Conservation (phyloP, 306 rosid species). For the Benincasa hispida region DNA sequence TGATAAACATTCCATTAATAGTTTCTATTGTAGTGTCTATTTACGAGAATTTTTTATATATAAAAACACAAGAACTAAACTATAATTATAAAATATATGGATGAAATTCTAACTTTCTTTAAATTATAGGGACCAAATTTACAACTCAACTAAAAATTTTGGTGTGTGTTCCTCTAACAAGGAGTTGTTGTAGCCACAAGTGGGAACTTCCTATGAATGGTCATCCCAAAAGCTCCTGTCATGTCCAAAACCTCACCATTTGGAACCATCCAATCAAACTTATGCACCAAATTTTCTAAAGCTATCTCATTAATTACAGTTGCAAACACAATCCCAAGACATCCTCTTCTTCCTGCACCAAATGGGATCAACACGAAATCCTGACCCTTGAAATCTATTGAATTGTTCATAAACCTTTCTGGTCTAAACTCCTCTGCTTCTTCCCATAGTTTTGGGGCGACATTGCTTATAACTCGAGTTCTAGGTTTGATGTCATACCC, state of each 20-base stretch:
- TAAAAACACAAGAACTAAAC: too few relatives aligned
- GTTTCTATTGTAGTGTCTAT: too few relatives aligned
- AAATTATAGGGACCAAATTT: too few relatives aligned
- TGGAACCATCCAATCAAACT: slow-evolving; percentile 17
- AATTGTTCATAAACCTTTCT: slow-evolving; percentile 16
- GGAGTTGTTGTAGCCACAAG: background rate
- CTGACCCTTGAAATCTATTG: slow-evolving; percentile 18
- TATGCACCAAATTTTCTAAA: slow-evolving; percentile 15
- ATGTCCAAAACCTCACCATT: slow-evolving; percentile 27
- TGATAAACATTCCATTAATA: too few relatives aligned
- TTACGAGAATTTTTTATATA: too few relatives aligned
- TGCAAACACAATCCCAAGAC: slow-evolving; percentile 25
- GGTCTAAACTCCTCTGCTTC: slow-evolving; percentile 27
- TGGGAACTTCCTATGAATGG: background rate
- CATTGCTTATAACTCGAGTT: slow-evolving; percentile 15
- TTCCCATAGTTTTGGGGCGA: slow-evolving; percentile 16
- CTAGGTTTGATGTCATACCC: slow-evolving; percentile 6
- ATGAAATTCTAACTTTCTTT: too few relatives aligned
- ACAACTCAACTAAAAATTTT: too few relatives aligned
- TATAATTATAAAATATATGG: too few relatives aligned
- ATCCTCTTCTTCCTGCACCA: slow-evolving; percentile 32
- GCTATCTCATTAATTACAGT: slow-evolving; percentile 8
- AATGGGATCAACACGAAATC: slow-evolving; percentile 27
- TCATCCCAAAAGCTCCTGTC: slow-evolving; percentile 11
- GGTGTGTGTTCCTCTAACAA: background rate